Percentiles rank a stretch among this genome's conserved stretches.
These are phyloP conservation scores for Aspergillus mulundensis DNA, from an alignment of 495 filamentous ascomycete species.

Conservation along the genomic window DNA sequence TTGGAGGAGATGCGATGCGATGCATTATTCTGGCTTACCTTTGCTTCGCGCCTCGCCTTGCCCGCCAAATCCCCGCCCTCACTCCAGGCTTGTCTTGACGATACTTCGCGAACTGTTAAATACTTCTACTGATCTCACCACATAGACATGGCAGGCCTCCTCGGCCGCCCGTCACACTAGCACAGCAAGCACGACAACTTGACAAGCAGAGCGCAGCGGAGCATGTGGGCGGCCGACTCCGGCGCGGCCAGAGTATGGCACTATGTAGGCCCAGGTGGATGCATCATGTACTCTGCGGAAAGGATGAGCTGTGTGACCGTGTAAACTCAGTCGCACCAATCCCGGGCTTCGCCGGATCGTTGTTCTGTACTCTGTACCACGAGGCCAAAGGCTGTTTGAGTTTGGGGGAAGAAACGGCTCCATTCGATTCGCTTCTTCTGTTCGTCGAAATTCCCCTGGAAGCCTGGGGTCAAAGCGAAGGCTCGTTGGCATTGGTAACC, in stretches of 20 bases:
- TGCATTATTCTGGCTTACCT: too few relatives aligned
- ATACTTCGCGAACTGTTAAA: too few relatives aligned
- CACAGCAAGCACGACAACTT: too few relatives aligned
- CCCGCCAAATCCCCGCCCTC: too few relatives aligned
- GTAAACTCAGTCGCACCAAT: not conserved
- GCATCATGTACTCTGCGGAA: not conserved
- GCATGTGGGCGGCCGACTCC: conserved; percentile 4
- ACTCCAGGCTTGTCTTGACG: too few relatives aligned
- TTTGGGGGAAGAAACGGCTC: not conserved
- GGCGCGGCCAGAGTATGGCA: not conserved
- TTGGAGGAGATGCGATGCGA: not conserved
- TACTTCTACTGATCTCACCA: not conserved
- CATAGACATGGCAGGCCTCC: too few relatives aligned
- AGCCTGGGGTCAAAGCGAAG: not conserved
- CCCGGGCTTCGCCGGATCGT: not conserved
- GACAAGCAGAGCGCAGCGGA: not conserved
- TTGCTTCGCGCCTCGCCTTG: too few relatives aligned
- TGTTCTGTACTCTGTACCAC: not conserved
- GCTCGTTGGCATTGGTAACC: not conserved
- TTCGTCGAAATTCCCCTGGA: conserved; percentile 1
- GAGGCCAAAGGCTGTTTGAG: not conserved
- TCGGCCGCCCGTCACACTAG: not conserved
- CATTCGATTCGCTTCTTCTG: not conserved
- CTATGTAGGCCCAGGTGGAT: not conserved
- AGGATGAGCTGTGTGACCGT: not conserved